phyloP scores from a whole-genome alignment of 192 early-diverging fungal genomes.

The Gaertneriomyces sp. region DNA sequence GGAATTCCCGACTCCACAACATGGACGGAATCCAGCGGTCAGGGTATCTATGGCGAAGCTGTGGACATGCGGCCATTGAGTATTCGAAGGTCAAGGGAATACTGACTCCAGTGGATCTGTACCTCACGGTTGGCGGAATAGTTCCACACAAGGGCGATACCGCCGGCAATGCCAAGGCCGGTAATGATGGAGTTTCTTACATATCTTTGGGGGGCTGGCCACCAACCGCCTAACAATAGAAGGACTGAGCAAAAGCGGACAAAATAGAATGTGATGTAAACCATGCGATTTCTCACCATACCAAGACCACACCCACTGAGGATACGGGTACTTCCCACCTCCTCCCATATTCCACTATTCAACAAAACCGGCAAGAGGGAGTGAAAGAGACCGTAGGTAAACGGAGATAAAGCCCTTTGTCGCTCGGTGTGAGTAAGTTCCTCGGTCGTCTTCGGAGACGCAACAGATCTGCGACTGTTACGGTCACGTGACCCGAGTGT shows the following conservation, averaged over 20 bases:
- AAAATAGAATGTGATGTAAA: neutral
- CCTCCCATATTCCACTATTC: constrained; percentile 30
- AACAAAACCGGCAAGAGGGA: too few species aligned
- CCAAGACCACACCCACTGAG: constrained; percentile 45
- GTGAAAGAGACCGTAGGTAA: too few species aligned
- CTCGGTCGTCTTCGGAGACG: too few species aligned
- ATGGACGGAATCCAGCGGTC: constrained; percentile 55
- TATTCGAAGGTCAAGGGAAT: too few species aligned
- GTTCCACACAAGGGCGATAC: constrained; percentile 28
- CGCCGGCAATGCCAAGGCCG: constrained; percentile 20
- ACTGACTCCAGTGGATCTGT: too few species aligned
- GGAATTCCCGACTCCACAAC: constrained; percentile 55
- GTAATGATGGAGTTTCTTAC: constrained; percentile 40
- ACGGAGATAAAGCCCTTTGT: too few species aligned
- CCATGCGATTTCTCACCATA: constrained; percentile 7
- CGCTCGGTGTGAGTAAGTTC: too few species aligned
- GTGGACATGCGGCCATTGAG: neutral
- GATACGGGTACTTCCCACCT: constrained; percentile 41
- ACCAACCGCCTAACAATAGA: constrained; percentile 43
- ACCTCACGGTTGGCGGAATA: constrained; percentile 44
- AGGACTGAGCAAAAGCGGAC: neutral
- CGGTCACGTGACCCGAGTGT: too few species aligned
- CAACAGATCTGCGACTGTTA: too few species aligned
- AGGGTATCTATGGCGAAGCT: constrained; percentile 47
- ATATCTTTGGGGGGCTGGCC: constrained; percentile 39